These are phyloP conservation scores for Phoma sp. DNA, from an alignment of 2,329 filamentous ascomycete genomes.

Conservation along the genomic window DNA sequence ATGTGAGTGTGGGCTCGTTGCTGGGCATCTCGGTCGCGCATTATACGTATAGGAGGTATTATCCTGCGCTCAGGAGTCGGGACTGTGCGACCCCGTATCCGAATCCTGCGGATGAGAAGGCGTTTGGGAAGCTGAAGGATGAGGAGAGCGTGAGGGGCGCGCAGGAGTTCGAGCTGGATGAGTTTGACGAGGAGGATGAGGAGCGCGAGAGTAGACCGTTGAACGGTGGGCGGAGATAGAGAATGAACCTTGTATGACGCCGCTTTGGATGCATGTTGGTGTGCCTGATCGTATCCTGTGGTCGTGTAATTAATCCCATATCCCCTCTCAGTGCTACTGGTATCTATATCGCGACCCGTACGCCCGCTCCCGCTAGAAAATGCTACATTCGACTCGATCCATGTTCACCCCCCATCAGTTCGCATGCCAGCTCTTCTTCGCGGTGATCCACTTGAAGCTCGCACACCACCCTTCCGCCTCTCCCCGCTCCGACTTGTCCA, in stretches of 20 bases:
- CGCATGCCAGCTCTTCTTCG: conserved; percentile 37
- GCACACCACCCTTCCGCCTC: conserved; percentile 43
- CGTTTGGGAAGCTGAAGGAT: conserved; percentile 47
- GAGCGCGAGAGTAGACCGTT: conserved; percentile 30
- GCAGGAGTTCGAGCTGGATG: conserved; percentile 46
- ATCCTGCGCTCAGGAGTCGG: conserved; percentile 58
- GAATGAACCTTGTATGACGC: background rate
- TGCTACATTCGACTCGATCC: conserved; percentile 2
- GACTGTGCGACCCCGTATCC: conserved; percentile 56
- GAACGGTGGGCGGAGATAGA: conserved; percentile 27
- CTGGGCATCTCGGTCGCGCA: conserved; percentile 62
- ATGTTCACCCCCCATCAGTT: background rate
- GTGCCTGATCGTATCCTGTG: background rate
- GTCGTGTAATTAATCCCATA: background rate
- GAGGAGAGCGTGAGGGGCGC: conserved; percentile 48
- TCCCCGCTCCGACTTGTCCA: conserved; percentile 26
- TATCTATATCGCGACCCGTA: background rate
- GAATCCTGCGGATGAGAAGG: too few relatives aligned
- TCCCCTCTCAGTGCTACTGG: background rate
- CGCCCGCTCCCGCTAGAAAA: conserved; percentile 1
- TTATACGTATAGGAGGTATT: conserved; percentile 67
- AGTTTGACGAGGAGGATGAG: conserved; percentile 37
- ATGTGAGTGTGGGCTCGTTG: conserved; percentile 62
- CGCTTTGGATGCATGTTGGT: too few relatives aligned
- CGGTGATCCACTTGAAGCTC: conserved; percentile 46